These are phyloP conservation scores for Verticillium longisporum DNA, from an alignment of 2,329 filamentous ascomycete species.

Conservation along the genomic window DNA sequence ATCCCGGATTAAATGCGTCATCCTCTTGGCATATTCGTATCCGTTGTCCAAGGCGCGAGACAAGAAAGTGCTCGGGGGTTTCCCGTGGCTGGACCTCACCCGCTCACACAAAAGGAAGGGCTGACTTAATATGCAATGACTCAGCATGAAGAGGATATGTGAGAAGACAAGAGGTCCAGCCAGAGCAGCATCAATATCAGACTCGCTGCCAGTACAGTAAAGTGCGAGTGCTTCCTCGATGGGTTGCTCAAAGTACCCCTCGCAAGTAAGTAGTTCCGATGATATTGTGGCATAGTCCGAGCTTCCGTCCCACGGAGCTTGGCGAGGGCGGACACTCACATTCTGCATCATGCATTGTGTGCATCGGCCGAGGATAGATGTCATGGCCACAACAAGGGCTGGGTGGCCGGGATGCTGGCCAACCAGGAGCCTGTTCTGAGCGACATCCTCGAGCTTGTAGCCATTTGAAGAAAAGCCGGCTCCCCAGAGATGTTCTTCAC, in stretches of 20 bases:
- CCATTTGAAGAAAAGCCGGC: not conserved
- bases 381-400: not conserved
- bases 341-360: conserved; percentile 1
- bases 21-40: not conserved
- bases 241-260: conserved; percentile 1
- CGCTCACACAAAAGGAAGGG: not conserved
- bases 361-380: conserved; percentile 1
- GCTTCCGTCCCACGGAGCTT: not conserved
- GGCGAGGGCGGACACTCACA: not conserved
- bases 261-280: not conserved
- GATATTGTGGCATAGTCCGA: not conserved
- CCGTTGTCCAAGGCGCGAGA: not conserved
- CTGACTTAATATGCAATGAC: not conserved
- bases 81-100: not conserved
- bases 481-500: conserved; percentile 7
- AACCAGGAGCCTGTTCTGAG: not conserved
- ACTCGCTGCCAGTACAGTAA: not conserved
- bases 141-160: not conserved
- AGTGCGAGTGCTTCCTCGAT: not conserved
- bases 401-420: not conserved
- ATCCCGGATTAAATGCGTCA: not conserved
- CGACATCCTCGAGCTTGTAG: not conserved
- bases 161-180: not conserved
- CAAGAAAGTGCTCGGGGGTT: not conserved
- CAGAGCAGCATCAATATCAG: not conserved